Conservation (phyloP, 2,329 filamentous ascomycete species). For the Berkeleyomyces rouxiae region DNA sequence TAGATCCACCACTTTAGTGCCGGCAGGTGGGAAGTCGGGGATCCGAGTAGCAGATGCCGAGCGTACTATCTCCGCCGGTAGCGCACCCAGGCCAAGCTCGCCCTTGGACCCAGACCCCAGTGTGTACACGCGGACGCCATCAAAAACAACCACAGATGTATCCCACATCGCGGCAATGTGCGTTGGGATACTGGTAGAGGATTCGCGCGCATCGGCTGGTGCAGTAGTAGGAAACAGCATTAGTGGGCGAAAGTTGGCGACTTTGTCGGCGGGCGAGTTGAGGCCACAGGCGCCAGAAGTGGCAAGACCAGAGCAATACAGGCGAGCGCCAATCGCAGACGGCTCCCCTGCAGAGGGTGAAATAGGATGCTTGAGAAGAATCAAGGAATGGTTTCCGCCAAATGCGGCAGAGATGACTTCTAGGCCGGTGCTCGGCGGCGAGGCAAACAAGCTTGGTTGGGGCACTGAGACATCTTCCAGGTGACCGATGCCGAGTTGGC, state of each 20-base stretch:
- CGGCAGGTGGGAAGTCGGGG: conserved; percentile 45
- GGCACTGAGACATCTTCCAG: conserved; percentile 53
- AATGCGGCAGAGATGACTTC: conserved; percentile 26
- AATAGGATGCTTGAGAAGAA: conserved; percentile 38
- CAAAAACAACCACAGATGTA: conserved; percentile 45
- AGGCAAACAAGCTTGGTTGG: conserved; percentile 40
- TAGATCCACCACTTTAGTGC: conserved; percentile 43
- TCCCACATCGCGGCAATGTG: conserved; percentile 64
- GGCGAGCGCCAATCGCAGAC: conserved; percentile 44
- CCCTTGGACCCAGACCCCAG: conserved; percentile 54
- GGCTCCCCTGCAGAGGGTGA: conserved; percentile 25
- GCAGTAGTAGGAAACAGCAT: conserved; percentile 9
- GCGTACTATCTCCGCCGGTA: conserved; percentile 25
- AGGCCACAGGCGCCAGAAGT: conserved; percentile 36
- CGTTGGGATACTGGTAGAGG: conserved; percentile 14
- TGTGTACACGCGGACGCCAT: conserved; percentile 36
- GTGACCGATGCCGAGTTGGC: conserved; percentile 57
- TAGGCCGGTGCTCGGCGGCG: conserved; percentile 21
- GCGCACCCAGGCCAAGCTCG: conserved; percentile 49
- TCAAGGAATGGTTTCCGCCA: conserved; percentile 76
- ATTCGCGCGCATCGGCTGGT: not conserved
- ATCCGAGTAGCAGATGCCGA: conserved; percentile 34
- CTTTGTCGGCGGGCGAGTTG: conserved; percentile 9
- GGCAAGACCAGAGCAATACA: conserved; percentile 16
- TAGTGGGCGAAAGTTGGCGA: conserved; percentile 11